These are phyloP conservation scores for Elsinoe fawcettii DNA, from an alignment of 2,329 filamentous ascomycete genomes.

Conservation along the genomic window DNA sequence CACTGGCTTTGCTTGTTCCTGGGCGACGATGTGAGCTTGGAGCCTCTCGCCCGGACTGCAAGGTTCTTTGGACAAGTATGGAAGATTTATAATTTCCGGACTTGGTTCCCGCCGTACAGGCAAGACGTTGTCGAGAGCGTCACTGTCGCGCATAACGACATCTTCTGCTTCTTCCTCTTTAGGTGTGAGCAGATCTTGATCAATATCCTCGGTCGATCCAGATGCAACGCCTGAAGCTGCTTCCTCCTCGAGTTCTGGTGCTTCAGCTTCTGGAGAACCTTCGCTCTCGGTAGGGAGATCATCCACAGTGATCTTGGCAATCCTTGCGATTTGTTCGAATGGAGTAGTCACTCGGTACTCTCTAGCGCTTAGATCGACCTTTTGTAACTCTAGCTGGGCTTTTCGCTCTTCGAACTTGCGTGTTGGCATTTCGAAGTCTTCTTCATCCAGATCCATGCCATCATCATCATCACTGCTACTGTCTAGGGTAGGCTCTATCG, in stretches of 20 bases:
- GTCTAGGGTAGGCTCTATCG: slow-evolving; percentile 13
- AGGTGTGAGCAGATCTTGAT: slow-evolving; percentile 26
- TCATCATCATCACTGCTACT: slow-evolving; percentile 38
- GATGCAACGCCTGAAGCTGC: slow-evolving; percentile 10
- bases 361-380: slow-evolving; percentile 36
- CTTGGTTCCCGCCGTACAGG: slow-evolving; percentile 31
- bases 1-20: slow-evolving; percentile 29
- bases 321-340: slow-evolving; percentile 36
- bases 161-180: slow-evolving; percentile 25
- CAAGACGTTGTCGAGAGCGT: slow-evolving; percentile 17
- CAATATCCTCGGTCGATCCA: slow-evolving; percentile 1
- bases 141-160: slow-evolving; percentile 18
- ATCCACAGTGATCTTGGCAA: slow-evolving; percentile 32
- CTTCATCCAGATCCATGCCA: slow-evolving; percentile 40
- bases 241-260: slow-evolving; percentile 15
- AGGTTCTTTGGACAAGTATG: slow-evolving; percentile 39
- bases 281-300: slow-evolving; percentile 21
- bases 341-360: slow-evolving; percentile 38
- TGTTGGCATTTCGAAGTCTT: slow-evolving; percentile 38
- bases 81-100: slow-evolving; percentile 37
- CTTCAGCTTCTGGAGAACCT: slow-evolving; percentile 1
- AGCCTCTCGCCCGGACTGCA: slow-evolving; percentile 34
- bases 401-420: slow-evolving; percentile 41
- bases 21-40: slow-evolving; percentile 31
- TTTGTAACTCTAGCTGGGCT: slow-evolving; percentile 36